Percentiles rank a stretch among this genome's conserved stretches.
These are phyloP conservation scores for Metarhizium rileyi DNA, from an alignment of 2,329 filamentous ascomycete genomes.

Conservation along the genomic window DNA sequence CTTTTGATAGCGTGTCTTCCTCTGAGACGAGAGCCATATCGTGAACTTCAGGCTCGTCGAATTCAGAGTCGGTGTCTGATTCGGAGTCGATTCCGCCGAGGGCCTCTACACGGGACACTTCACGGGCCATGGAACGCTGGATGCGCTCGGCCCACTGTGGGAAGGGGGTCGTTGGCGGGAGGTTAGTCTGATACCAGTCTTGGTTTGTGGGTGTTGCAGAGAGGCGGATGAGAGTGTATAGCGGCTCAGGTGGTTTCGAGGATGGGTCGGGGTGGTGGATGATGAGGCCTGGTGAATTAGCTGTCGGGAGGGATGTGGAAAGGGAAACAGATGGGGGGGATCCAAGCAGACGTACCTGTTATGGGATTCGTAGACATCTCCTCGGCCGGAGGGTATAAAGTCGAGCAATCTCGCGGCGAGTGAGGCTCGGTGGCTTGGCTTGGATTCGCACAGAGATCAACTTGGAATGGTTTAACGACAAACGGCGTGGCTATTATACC, in stretches of 20 bases:
- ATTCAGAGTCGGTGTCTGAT: conserved; percentile 11
- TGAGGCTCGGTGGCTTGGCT: conserved; percentile 23
- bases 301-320: not conserved
- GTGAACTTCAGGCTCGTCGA: conserved; percentile 9
- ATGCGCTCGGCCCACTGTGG: conserved; percentile 41
- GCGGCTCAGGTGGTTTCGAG: conserved; percentile 23
- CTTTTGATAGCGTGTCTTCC: conserved; percentile 28
- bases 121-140: conserved; percentile 30
- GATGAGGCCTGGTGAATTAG: conserved; percentile 31
- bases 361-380: conserved; percentile 23
- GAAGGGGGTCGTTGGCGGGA: conserved; percentile 18
- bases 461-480: conserved; percentile 39
- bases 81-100: conserved; percentile 23
- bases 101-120: conserved; percentile 36
- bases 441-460: conserved; percentile 27
- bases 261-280: conserved; percentile 25
- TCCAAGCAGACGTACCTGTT: conserved; percentile 8
- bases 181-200: conserved; percentile 45
- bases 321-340: not conserved
- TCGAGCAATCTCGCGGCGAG: conserved; percentile 33
- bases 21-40: conserved; percentile 11
- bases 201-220: conserved; percentile 41
- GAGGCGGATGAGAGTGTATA: conserved; percentile 42
- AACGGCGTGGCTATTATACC: conserved; percentile 45
- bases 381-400: conserved; percentile 30